phyloP scores from a whole-genome alignment of 2,329 filamentous ascomycete species.

The Meredithiella fracta region DNA sequence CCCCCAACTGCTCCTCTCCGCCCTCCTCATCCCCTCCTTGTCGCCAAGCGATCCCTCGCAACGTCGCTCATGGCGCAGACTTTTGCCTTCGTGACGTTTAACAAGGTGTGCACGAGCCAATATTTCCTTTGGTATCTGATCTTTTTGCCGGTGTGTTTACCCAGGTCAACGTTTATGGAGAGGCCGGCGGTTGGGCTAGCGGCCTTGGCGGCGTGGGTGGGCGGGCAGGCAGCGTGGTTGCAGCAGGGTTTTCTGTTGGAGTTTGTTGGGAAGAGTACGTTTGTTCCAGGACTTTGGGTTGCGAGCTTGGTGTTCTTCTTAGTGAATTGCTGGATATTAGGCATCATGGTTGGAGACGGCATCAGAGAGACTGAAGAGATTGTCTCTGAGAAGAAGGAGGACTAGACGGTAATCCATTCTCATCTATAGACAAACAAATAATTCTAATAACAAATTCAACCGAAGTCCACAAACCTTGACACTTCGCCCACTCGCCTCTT shows the following conservation, averaged over 20 bases:
- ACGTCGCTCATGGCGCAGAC: slow-evolving; percentile 86
- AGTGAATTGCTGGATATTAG: slow-evolving; percentile 76
- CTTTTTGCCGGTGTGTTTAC: slow-evolving; percentile 81
- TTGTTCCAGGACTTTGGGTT: slow-evolving; percentile 68
- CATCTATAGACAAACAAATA: slow-evolving; percentile 14
- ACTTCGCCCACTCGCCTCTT: too few species aligned
- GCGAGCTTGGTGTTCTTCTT: slow-evolving; percentile 65
- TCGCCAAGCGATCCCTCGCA: slow-evolving; percentile 69
- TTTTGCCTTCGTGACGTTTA: slow-evolving; percentile 92
- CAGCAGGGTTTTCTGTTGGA: slow-evolving; percentile 62
- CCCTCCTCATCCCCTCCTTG: slow-evolving; percentile 56
- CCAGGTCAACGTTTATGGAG: slow-evolving; percentile 54
- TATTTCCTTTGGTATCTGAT: slow-evolving; percentile 99
- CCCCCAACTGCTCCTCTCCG: slow-evolving; percentile 70
- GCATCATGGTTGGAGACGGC: slow-evolving; percentile 57
- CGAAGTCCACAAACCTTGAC: too few species aligned
- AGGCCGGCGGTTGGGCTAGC: slow-evolving; percentile 43
- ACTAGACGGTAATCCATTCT: neutral
- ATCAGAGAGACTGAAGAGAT: neutral
- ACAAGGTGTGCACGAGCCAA: slow-evolving; percentile 98
- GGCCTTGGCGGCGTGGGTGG: slow-evolving; percentile 57
- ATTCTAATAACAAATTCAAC: neutral
- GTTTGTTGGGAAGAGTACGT: slow-evolving; percentile 67
- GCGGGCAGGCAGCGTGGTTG: slow-evolving; percentile 58
- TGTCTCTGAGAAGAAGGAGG: neutral